phyloP scores from a whole-genome alignment of 2,329 filamentous ascomycete species.

The Talaromyces pinophilus region DNA sequence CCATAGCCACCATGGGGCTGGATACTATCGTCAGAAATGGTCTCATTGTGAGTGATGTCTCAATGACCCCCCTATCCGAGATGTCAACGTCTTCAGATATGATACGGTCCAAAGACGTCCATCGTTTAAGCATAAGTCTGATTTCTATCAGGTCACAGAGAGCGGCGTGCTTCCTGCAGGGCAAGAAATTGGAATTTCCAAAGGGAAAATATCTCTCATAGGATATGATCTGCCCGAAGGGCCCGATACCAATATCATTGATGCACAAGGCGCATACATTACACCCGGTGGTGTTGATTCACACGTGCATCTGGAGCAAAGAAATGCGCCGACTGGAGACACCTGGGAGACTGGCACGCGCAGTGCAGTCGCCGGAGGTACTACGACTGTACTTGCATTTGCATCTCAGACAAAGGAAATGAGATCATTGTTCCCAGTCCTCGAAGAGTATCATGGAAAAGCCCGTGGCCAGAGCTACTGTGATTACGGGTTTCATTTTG shows the following conservation, averaged over 20 bases:
- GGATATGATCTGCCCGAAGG: conserved; percentile 18
- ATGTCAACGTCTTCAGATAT: too few species aligned
- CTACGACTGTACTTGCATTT: conserved; percentile 48
- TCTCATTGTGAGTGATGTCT: neutral
- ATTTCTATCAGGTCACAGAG: conserved; percentile 20
- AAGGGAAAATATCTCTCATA: conserved; percentile 21
- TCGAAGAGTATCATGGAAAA: conserved; percentile 35
- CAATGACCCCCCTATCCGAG: neutral
- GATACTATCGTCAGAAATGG: neutral
- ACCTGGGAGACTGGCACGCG: conserved; percentile 54
- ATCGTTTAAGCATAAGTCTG: neutral
- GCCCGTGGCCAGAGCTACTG: conserved; percentile 53
- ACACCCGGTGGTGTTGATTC: conserved; percentile 51
- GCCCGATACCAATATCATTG: conserved; percentile 22
- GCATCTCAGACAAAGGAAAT: neutral
- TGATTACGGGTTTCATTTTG: conserved; percentile 57
- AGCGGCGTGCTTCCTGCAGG: conserved; percentile 21
- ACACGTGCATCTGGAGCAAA: conserved; percentile 47
- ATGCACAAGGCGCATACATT: conserved; percentile 51
- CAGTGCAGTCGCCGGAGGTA: conserved; percentile 60
- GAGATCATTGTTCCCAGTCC: neutral
- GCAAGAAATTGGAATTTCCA: conserved; percentile 23
- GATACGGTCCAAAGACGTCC: too few species aligned
- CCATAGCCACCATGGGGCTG: neutral
- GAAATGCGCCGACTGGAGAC: conserved; percentile 47